Conservation (phyloP, 441 rosid species). For the Pelargonium citronellum region DNA sequence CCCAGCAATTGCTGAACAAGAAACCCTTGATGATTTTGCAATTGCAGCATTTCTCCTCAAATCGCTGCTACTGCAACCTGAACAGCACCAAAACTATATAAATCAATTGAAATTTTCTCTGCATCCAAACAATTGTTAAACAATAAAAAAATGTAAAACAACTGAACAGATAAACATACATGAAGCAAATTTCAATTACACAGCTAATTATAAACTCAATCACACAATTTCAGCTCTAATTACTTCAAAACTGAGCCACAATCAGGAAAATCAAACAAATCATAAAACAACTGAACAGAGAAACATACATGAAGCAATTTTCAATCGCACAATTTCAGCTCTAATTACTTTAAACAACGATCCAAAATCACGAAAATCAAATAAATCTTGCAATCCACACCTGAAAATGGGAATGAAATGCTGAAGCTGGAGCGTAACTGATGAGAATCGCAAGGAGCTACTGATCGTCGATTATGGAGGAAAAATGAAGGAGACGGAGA, state of each 20-base stretch:
- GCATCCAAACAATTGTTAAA: background rate
- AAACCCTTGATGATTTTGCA: conserved; percentile 20
- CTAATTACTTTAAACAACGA: too few species aligned
- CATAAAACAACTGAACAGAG: too few species aligned
- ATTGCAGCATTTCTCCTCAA: conserved; percentile 25
- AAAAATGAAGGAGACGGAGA: background rate
- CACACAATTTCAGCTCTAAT: too few species aligned
- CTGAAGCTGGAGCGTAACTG: background rate
- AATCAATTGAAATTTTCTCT: background rate
- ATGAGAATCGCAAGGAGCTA: background rate
- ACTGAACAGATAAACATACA: too few species aligned
- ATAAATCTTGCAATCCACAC: too few species aligned
- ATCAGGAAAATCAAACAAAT: too few species aligned
- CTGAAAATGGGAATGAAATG: background rate
- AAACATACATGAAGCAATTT: too few species aligned
- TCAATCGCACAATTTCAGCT: too few species aligned
- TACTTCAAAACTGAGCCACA: too few species aligned
- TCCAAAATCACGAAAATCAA: too few species aligned
- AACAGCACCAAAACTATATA: conserved; percentile 14
- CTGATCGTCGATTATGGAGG: background rate
- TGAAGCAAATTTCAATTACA: too few species aligned
- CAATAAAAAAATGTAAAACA: background rate
- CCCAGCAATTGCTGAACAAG: conserved; percentile 32
- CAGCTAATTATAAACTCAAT: too few species aligned
- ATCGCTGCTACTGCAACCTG: conserved; percentile 29